Base-by-base conservation (phyloP, 148 eudicot genomes). In the Amaranthus hypochondriacus region DNA sequence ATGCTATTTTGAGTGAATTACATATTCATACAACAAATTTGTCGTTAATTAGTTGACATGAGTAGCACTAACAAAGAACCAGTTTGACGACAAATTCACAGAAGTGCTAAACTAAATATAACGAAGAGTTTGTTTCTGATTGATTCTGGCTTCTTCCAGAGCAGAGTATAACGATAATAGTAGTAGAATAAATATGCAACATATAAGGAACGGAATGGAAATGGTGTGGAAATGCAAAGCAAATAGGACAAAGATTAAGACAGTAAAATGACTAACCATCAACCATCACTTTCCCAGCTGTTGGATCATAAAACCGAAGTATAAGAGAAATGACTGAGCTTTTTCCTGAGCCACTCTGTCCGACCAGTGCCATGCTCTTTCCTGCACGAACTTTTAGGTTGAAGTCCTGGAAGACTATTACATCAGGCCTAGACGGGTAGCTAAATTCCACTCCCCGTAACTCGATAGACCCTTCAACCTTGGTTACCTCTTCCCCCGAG, bases 331-430 rank as follows among this genome's bases (percentile, higher is more conserved):
- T 76, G 12, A 96, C 90, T 8, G 99, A 96, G 82, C 97, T 92
- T 79, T 96, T 96, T 12, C 99, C 99, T 0, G 99, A 96, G 7
- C 99, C 97, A 75, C 99, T 96, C 75, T 89, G 96, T 49, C 99
- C 99, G 12, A 90, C 99, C 13, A 96, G 78, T 8, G 99, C 99
- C 92, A 96, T 92, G 78, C 92, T 90, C 68, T 87, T 78, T 58
- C 99, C 97, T 10, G 92, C 86, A 18, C 75, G 80, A 10, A 96
- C 90, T 71, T 66, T 84, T 5, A 96, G 82, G 70, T 87, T 77
- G 13, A 96, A 85, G 84, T 84, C 90, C 74, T 80, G 84, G 80
- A 96, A 96, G 72, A 92, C 84, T 43, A 68, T 47, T 10, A 86
- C 89, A 63, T 90, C 92, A 13, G 97, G 96, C 78, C 99, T 90